Conservation (phyloP, 225 moss, liverwort and hornwort species). For the Straminergon stramineum region DNA sequence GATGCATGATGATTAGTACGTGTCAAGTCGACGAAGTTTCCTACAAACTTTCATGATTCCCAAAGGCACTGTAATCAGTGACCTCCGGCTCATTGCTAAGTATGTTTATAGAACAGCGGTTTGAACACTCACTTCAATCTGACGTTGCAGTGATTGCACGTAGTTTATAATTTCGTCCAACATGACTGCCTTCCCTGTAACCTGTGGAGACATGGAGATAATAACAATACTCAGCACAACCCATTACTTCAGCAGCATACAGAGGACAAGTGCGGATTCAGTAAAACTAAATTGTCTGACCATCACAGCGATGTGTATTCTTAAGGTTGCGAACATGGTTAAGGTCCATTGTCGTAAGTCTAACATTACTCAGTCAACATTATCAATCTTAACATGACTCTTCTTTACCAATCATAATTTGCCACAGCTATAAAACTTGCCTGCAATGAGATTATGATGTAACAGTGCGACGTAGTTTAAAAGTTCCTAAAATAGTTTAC, state of each 20-base stretch:
- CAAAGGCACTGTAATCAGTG: neutral
- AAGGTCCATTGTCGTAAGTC: neutral
- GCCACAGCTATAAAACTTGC: neutral
- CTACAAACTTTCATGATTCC: neutral
- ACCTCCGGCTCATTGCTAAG: neutral
- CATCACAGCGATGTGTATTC: neutral
- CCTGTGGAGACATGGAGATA: slow-evolving; percentile 13
- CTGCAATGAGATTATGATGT: neutral
- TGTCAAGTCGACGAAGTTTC: neutral
- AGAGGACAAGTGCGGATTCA: neutral
- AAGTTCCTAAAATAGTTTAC: neutral
- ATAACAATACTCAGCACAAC: neutral
- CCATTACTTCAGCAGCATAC: neutral
- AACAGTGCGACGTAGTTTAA: neutral
- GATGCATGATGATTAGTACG: no score
- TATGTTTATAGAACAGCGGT: neutral
- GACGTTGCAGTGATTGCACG: slow-evolving; percentile 91
- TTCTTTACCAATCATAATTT: neutral
- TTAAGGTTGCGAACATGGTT: neutral
- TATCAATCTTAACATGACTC: no score
- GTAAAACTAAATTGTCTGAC: neutral
- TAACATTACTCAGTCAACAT: neutral
- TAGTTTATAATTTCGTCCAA: slow-evolving; percentile 99
- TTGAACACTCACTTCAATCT: slow-evolving; percentile 65
- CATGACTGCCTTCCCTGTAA: slow-evolving; percentile 93